phyloP scores from a whole-genome alignment of 495 filamentous ascomycete genomes.

The Trypethelium eluteriae region DNA sequence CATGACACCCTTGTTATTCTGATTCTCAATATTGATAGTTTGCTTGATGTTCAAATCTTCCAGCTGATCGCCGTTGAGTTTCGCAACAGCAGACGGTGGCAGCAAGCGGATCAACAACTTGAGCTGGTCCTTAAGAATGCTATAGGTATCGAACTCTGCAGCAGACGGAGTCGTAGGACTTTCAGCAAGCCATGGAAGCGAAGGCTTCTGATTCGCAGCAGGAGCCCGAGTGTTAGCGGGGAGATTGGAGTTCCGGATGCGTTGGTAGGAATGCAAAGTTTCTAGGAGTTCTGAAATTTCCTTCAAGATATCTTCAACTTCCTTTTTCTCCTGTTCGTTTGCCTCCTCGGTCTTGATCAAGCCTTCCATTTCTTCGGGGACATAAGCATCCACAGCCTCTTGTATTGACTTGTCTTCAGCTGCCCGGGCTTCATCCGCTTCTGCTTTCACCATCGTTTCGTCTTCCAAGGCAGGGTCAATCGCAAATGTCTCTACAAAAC shows the following conservation, averaged over 20 bases:
- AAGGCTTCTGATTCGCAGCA: constrained; percentile 37
- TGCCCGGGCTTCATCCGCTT: constrained; percentile 32
- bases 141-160: constrained; percentile 65
- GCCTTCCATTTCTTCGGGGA: constrained; percentile 32
- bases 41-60: constrained; percentile 74
- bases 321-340: constrained; percentile 52
- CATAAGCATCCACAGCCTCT: constrained; percentile 2
- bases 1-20: constrained; percentile 71
- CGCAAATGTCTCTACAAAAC: constrained; percentile 47
- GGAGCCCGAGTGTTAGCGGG: constrained; percentile 32
- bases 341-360: constrained; percentile 37
- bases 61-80: constrained; percentile 75
- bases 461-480: constrained; percentile 41
- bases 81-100: constrained; percentile 79
- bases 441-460: constrained; percentile 21
- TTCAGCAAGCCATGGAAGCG: constrained; percentile 30
- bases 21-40: constrained; percentile 64
- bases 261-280: constrained; percentile 78
- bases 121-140: constrained; percentile 66
- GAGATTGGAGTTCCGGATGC: constrained; percentile 63
- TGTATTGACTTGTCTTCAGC: constrained; percentile 36
- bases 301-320: constrained; percentile 55
- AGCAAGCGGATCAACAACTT: constrained; percentile 62
- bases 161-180: constrained; percentile 47
- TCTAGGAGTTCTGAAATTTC: constrained; percentile 79